Conservation (phyloP, 1,284 basidiomycete genomes). For the Rhodotorula glutinis region DNA sequence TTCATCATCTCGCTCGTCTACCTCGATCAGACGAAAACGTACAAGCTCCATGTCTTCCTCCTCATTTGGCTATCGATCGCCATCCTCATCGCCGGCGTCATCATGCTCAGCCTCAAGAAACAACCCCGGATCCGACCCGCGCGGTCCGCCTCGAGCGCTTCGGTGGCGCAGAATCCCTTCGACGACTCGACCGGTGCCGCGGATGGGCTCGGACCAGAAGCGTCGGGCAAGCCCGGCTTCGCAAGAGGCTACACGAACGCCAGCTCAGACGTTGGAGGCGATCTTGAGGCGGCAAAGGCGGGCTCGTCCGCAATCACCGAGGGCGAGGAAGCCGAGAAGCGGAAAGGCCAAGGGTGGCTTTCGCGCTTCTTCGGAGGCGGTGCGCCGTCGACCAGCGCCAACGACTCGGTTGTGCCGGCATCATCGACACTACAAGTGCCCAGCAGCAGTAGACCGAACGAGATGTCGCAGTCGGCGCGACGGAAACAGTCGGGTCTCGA, state of each 20-base stretch:
- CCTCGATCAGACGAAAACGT: slow-evolving; percentile 37
- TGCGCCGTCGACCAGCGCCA: neutral
- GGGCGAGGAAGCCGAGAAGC: neutral
- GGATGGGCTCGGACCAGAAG: neutral
- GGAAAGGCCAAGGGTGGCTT: slow-evolving; percentile 28
- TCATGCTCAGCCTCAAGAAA: slow-evolving; percentile 56
- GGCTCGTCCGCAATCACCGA: neutral
- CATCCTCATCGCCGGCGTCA: slow-evolving; percentile 79
- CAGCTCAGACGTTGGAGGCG: neutral
- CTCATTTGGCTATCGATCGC: slow-evolving; percentile 77
- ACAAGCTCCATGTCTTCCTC: slow-evolving; percentile 58
- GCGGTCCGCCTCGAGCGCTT: slow-evolving; percentile 11
- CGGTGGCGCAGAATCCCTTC: slow-evolving; percentile 13
- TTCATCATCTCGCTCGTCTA: slow-evolving; percentile 63
- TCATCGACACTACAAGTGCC: neutral
- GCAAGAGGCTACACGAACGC: neutral
- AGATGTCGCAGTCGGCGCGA: slow-evolving; percentile 10
- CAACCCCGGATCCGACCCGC: neutral
- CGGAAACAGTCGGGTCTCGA: slow-evolving; percentile 20
- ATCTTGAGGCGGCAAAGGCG: neutral
- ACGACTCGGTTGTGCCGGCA: neutral
- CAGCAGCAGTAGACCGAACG: neutral
- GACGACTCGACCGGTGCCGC: slow-evolving; percentile 8
- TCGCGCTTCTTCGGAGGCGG: slow-evolving; percentile 28
- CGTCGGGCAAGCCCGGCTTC: slow-evolving; percentile 10